Evolutionary conservation across 148 eudicot genomes (phyloP), one percentile per base, ranked within the genome.

Genomic region (Cornus suecica): DNA sequence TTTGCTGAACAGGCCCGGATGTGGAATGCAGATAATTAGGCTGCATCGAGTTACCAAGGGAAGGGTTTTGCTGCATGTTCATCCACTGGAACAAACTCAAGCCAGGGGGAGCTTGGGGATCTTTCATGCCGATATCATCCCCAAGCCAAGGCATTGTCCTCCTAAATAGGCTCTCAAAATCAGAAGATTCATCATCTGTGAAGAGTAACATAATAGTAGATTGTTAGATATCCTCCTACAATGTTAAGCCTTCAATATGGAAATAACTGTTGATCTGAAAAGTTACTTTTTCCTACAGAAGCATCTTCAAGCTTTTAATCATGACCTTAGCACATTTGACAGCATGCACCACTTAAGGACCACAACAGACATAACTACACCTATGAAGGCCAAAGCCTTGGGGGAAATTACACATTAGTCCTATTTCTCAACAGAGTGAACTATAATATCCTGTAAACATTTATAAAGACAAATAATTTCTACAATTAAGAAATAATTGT

Each of bases 111-210:
- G 86, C 79, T 25, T 87, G 85, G 15, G 94, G 84, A 80, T 92
- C 91, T 80, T 86, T 90, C 83, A 83, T 79, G 81, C 83, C 86
- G 63, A 74, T 78, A 65, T 90, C 97, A 65, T 91, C 97, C 42
- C 96, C 92, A 11, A 89, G 86, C 99, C 99, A 92, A 34, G 99
- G 99, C 97, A 95, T 92, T 80, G 93, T 84, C 78, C 97, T 91
- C 79, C 88, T 89, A 78, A 88, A 85, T 69, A 89, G 37, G 81
- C 69, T 85, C 68, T 91, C 97, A 26, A 88, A 82, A 68, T 88
- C 94, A 60, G 83, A 81, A 45, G 83, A 61, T 71, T 95, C 92
- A 61, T 91, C 97, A 79, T 90, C 98, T 90, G 92, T 80, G 80
- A 69, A n/a, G 22, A 54, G 51, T 37, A 20, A 70, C 29, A 66